Evolutionary conservation across 2,329 filamentous ascomycete species (phyloP).

Genomic region (Hymenoscyphus albidus): DNA sequence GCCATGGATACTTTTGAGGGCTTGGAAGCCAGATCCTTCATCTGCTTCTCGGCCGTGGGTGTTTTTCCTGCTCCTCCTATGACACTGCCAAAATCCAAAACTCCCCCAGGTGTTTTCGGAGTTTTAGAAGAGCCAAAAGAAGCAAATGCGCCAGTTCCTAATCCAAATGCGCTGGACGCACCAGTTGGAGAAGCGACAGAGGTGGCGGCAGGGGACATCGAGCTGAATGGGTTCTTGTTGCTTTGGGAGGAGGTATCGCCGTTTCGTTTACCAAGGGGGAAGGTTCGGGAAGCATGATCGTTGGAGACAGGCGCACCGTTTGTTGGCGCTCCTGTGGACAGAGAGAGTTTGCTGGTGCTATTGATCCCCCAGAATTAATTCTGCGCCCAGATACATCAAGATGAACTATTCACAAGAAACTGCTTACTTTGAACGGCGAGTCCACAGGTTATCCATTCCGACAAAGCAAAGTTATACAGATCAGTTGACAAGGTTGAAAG

Average conservation of each 20-base stretch:
- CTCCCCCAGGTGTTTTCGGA: constrained; percentile 77
- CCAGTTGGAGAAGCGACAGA: constrained; percentile 71
- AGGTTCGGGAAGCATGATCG: constrained; percentile 57
- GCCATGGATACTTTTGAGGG: constrained; percentile 38
- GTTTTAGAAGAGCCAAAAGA: constrained; percentile 86
- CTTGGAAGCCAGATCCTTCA: constrained; percentile 44
- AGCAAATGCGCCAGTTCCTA: constrained; percentile 93
- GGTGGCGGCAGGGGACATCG: constrained; percentile 65
- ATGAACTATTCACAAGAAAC: neutral
- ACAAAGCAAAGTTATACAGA: constrained; percentile 12
- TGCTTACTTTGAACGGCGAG: constrained; percentile 73
- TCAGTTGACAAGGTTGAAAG: constrained; percentile 9
- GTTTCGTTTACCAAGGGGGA: constrained; percentile 68
- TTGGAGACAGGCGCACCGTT: constrained; percentile 34
- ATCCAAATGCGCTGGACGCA: constrained; percentile 84
- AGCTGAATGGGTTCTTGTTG: constrained; percentile 72
- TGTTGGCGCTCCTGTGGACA: constrained; percentile 63
- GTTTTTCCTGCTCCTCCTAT: constrained; percentile 45
- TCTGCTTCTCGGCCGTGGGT: constrained; percentile 60
- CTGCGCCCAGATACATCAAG: constrained; percentile 13
- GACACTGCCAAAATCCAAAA: constrained; percentile 71
- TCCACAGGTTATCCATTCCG: constrained; percentile 55
- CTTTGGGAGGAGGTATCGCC: constrained; percentile 71
- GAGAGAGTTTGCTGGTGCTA: constrained; percentile 73
- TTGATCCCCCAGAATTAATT: constrained; percentile 20